Conservation (phyloP, 208 protist species). For the Phytomonas sp. region DNA sequence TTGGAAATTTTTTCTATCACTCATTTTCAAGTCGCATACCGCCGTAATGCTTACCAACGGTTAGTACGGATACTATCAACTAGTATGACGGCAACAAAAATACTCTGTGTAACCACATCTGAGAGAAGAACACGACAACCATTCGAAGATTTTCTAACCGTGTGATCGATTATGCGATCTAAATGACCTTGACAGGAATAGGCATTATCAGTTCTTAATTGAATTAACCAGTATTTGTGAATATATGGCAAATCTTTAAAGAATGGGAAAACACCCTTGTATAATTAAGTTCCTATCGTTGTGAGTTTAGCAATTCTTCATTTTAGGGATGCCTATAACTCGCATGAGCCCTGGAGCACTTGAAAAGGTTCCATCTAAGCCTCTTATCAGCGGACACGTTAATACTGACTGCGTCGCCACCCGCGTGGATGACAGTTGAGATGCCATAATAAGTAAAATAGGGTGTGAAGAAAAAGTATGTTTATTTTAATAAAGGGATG, state of each 20-base stretch:
- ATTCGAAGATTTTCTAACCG: background rate
- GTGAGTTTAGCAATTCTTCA: background rate
- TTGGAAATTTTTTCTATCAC: background rate
- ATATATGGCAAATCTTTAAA: background rate
- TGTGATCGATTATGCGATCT: background rate
- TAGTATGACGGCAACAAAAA: background rate
- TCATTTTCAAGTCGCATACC: background rate
- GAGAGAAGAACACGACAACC: background rate
- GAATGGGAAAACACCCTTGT: background rate
- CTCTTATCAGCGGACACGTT: background rate
- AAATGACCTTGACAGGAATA: background rate
- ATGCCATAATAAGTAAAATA: background rate
- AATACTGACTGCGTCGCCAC: background rate
- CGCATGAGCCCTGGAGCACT: background rate
- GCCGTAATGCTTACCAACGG: background rate
- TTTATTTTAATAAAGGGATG: background rate
- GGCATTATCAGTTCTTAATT: background rate
- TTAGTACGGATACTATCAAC: background rate
- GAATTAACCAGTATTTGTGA: background rate
- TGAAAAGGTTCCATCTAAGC: background rate
- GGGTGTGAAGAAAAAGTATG: background rate
- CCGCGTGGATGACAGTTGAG: background rate
- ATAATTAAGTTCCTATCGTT: background rate
- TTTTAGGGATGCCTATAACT: background rate
- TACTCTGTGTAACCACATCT: background rate